phyloP scores from a whole-genome alignment of 768 basidiomycete species.

The Panaeolus cyanescens region DNA sequence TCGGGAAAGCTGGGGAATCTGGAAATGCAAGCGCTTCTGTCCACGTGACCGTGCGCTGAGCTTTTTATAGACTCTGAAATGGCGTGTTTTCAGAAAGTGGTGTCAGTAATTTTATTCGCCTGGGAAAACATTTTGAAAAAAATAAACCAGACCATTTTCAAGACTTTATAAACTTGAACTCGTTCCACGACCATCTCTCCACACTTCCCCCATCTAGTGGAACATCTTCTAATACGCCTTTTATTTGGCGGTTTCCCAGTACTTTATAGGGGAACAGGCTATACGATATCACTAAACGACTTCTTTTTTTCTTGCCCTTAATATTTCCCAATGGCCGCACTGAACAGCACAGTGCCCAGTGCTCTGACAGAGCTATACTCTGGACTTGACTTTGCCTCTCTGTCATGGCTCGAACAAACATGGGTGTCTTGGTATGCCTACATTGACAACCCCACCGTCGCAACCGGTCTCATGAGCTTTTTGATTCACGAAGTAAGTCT shows the following conservation, averaged over 20 bases:
- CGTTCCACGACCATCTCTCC: slow-evolving; percentile 6
- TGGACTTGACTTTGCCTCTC: slow-evolving; percentile 56
- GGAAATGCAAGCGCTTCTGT: too few relatives aligned
- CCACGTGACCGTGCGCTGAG: not conserved
- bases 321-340: slow-evolving; percentile 35
- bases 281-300: slow-evolving; percentile 1
- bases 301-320: not conserved
- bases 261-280: not conserved
- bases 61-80: slow-evolving; percentile 1
- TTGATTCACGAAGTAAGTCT: slow-evolving; percentile 85
- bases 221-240: not conserved
- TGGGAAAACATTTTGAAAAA: not conserved
- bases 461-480: slow-evolving; percentile 93
- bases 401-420: slow-evolving; percentile 72
- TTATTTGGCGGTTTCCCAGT: not conserved
- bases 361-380: slow-evolving; percentile 45
- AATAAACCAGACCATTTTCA: not conserved
- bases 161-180: not conserved
- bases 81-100: slow-evolving; percentile 2
- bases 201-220: not conserved
- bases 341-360: slow-evolving; percentile 37
- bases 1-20: too few relatives aligned
- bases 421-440: slow-evolving; percentile 88
- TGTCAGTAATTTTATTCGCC: slow-evolving; percentile 1
- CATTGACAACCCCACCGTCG: slow-evolving; percentile 88